Percentiles rank a stretch among this genome's conserved stretches.
These are phyloP conservation scores for Digitaria exilis DNA, from an alignment of 202 grass and related monocot species.

Conservation along the genomic window DNA sequence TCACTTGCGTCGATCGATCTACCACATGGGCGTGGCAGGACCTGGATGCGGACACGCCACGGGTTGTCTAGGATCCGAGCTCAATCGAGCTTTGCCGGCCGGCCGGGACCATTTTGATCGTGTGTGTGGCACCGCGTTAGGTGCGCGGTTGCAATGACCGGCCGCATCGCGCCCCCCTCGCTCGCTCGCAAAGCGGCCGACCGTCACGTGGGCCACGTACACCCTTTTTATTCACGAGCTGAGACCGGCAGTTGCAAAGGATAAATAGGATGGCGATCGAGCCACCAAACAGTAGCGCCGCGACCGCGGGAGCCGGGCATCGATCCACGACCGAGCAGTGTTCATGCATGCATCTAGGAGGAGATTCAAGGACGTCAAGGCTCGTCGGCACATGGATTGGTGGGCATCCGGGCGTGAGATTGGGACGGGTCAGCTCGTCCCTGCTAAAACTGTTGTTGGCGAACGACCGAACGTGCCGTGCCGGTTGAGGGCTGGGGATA, in stretches of 20 bases:
- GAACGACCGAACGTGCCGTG: not conserved
- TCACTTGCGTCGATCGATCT: not conserved
- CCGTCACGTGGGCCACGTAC: constrained; percentile 30
- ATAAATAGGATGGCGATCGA: not conserved
- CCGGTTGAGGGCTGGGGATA: too few relatives aligned
- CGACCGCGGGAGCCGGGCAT: not conserved
- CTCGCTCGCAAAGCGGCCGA: too few relatives aligned
- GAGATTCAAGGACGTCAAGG: not conserved
- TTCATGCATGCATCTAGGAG: not conserved
- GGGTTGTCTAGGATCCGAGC: too few relatives aligned
- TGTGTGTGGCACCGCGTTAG: constrained; percentile 6
- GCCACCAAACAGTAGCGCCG: constrained; percentile 5
- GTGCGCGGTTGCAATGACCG: constrained; percentile 5
- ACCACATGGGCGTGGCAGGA: not conserved
- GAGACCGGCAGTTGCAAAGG: constrained; percentile 28
- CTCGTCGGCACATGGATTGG: not conserved
- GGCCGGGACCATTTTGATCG: not conserved
- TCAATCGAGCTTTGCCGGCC: too few relatives aligned
- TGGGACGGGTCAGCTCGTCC: constrained; percentile 7
- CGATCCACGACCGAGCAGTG: not conserved
- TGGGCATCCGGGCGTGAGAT: not conserved
- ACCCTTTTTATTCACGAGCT: constrained; percentile 6
- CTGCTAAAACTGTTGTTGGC: not conserved
- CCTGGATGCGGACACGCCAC: not conserved
- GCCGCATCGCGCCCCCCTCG: too few relatives aligned